Conservation (phyloP, 2,329 filamentous ascomycete species). For the Trichoderma pleuroti region DNA sequence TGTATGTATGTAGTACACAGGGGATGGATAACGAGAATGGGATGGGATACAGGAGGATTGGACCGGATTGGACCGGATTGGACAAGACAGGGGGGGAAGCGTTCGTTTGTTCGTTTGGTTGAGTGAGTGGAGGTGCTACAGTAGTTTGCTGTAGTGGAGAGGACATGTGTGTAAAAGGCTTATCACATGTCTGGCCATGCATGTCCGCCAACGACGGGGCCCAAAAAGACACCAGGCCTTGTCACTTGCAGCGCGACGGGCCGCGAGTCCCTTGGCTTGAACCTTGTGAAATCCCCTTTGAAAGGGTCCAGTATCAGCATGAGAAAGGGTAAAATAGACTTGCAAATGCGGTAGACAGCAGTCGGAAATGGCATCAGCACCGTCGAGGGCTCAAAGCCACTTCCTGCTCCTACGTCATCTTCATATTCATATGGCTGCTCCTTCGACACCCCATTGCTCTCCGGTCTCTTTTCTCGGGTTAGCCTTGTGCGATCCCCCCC, state of each 20-base stretch:
- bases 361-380: neutral
- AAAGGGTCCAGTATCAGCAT: neutral
- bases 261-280: neutral
- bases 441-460: neutral
- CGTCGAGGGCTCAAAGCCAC: neutral
- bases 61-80: too few species aligned
- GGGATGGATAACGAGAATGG: neutral
- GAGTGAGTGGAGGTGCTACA: neutral
- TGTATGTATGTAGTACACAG: neutral
- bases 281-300: neutral
- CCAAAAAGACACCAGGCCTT: neutral
- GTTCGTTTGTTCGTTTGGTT: neutral
- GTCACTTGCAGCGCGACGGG: conserved; percentile 1
- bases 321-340: neutral
- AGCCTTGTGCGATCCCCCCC: neutral
- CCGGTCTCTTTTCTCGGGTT: neutral
- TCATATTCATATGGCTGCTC: too few species aligned
- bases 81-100: neutral
- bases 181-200: conserved; percentile 4
- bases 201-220: neutral
- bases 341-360: too few species aligned
- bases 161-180: neutral
- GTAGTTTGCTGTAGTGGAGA: neutral
- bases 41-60: neutral
- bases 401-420: neutral